A percentile compares a stretch with the other conserved stretches of the same genome.
These are phyloP conservation scores for Cordyceps cicadae DNA, from an alignment of 2,329 filamentous ascomycete genomes.

Conservation along the genomic window DNA sequence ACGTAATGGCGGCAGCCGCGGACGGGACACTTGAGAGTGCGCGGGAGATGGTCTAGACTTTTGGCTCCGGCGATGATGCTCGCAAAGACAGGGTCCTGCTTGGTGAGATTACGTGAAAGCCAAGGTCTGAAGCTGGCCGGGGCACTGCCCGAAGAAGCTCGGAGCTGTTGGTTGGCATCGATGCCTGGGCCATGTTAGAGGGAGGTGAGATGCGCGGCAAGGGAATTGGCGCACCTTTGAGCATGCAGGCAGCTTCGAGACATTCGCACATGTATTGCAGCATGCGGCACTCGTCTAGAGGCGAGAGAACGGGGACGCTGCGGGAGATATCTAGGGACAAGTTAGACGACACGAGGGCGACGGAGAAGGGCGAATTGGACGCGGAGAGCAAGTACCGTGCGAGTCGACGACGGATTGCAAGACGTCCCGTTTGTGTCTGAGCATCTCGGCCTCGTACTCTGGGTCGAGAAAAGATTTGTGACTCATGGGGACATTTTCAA, in stretches of 20 bases:
- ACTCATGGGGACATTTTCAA: constrained; percentile 3
- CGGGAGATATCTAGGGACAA: background rate
- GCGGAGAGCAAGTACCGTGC: background rate
- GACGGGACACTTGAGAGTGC: constrained; percentile 45
- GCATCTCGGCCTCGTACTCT: constrained; percentile 11
- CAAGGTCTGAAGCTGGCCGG: constrained; percentile 10
- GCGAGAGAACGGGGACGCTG: background rate
- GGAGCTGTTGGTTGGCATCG: constrained; percentile 10
- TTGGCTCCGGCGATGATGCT: background rate
- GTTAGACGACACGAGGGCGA: background rate
- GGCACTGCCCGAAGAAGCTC: constrained; percentile 1
- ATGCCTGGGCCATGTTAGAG: constrained; percentile 1
- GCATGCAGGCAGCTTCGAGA: constrained; percentile 9
- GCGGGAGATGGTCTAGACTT: background rate
- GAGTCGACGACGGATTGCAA: constrained; percentile 6
- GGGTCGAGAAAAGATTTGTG: constrained; percentile 9
- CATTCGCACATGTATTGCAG: constrained; percentile 10
- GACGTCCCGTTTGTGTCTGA: constrained; percentile 5
- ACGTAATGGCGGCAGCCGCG: constrained; percentile 49
- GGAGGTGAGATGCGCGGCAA: background rate
- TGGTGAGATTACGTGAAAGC: constrained; percentile 8
- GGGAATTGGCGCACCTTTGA: background rate
- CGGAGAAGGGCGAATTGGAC: background rate
- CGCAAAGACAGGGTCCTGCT: constrained; percentile 9
- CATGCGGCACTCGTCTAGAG: constrained; percentile 9